Conservation (phyloP, 352 stramenopile genomes). For the Phytophthora constricta region DNA sequence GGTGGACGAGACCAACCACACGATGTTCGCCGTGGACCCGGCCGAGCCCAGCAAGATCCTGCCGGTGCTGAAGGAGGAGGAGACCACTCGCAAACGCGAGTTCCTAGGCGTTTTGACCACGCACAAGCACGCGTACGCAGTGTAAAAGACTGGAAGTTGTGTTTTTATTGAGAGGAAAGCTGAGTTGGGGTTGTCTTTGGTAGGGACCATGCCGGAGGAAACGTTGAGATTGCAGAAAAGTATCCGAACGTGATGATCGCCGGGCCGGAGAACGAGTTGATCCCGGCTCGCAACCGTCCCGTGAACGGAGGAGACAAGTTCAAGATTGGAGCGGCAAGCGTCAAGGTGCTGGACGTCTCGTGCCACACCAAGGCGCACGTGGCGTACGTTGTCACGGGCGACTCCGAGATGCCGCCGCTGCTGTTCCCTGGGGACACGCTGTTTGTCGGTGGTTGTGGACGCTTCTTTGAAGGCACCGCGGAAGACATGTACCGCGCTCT, state of each 20-base stretch:
- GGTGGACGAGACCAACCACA: conserved; percentile 83
- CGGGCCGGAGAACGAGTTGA: conserved; percentile 75
- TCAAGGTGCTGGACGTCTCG: conserved; percentile 80
- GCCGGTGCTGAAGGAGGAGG: conserved; percentile 73
- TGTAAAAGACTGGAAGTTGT: neutral
- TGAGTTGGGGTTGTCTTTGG: neutral
- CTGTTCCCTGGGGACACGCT: conserved; percentile 91
- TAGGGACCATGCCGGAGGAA: conserved; percentile 85
- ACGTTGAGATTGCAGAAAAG: conserved; percentile 64
- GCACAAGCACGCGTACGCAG: conserved; percentile 90
- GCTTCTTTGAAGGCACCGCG: conserved; percentile 90
- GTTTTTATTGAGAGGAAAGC: neutral
- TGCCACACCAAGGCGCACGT: conserved; percentile 89
- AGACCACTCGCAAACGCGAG: conserved; percentile 62
- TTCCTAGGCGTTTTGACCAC: conserved; percentile 92
- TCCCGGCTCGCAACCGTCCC: conserved; percentile 69
- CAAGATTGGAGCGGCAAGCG: conserved; percentile 70
- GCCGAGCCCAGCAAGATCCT: conserved; percentile 72
- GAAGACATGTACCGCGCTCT: conserved; percentile 91
- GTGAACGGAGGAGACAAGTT: conserved; percentile 87
- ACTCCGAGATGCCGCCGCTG: conserved; percentile 71
- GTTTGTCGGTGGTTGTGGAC: conserved; percentile 84
- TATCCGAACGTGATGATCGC: conserved; percentile 76
- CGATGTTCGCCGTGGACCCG: conserved; percentile 83
- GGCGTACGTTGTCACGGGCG: conserved; percentile 87